Percentiles rank a stretch among this genome's conserved stretches.
phyloP scores from a whole-genome alignment of 306 rosid species.

The Vigna nakashimae region DNA sequence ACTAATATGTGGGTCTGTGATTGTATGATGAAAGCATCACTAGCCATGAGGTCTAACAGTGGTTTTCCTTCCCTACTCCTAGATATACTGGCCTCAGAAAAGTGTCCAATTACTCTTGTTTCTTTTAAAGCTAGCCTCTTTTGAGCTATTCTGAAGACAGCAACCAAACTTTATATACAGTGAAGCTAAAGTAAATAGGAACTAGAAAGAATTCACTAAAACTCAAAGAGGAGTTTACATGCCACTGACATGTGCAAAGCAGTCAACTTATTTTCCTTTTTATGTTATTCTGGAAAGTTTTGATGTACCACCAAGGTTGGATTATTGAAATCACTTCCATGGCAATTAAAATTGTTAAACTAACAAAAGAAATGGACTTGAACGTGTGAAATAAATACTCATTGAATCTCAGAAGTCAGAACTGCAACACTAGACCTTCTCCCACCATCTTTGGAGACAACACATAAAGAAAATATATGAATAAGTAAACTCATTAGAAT shows the following conservation, averaged over 20 bases:
- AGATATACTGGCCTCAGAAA: conserved; percentile 42
- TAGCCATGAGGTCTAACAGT: conserved; percentile 30
- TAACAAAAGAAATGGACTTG: conserved; percentile 3
- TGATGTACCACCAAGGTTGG: conserved; percentile 21
- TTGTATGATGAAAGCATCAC: conserved; percentile 50
- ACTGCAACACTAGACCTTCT: conserved; percentile 27
- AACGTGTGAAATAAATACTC: conserved; percentile 4
- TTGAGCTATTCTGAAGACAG: conserved; percentile 38
- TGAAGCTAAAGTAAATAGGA: conserved; percentile 36
- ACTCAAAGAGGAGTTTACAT: conserved; percentile 36
- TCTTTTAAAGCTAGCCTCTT: conserved; percentile 40
- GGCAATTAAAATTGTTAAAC: not conserved
- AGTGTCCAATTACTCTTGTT: conserved; percentile 52
- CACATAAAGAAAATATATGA: not conserved
- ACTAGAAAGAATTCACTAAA: conserved; percentile 40
- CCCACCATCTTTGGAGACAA: conserved; percentile 6
- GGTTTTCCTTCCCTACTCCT: conserved; percentile 39
- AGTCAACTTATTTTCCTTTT: conserved; percentile 38
- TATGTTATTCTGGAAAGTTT: conserved; percentile 33
- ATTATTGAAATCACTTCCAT: conserved; percentile 26
- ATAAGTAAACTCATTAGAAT: conserved; percentile 25
- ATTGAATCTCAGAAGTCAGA: conserved; percentile 43
- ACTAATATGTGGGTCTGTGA: conserved; percentile 52
- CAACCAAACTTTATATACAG: conserved; percentile 27
- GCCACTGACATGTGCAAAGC: conserved; percentile 29